Base-by-base conservation (phyloP, 1,284 basidiomycete genomes). In the Trametes versicolor region DNA sequence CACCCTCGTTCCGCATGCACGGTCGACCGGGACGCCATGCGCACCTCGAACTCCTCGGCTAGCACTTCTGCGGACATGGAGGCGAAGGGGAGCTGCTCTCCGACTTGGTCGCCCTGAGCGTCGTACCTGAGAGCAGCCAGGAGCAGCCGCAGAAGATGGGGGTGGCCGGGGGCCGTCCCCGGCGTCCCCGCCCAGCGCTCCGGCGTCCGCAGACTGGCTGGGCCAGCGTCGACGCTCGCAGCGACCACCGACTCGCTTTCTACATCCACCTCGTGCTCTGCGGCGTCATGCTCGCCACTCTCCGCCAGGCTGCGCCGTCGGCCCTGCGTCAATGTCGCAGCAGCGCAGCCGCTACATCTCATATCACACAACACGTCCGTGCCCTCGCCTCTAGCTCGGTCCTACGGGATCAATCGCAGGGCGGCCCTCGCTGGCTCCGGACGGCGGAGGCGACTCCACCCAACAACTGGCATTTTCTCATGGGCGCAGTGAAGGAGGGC, bases 41-140 rank as follows among this genome's bases (percentile, higher is more conserved):
- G 63, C 72, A 96, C 96, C 87, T 98, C 96, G 71, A 96, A 89
- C 79, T 98, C 96, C 80, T 97, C 96, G 59, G 85, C 78, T 54
- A 93, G 79, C 41, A 84, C 81, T 70, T 91, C 86, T 57, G 84
- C 82, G 64, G 85, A 83, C 88, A 91, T 91, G 63, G 68, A 64
- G 65, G 53, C 15, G 41, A 52, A 63, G 55, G 62, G 60, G 58
- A 55, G 51, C 45, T 54, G 59, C 52, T 57, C 19, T 57, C 61
- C 48, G 60, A 23, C 36, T 13, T 43, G 37, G 27, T 36, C 48
- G 23, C 32, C 7, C 50, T 37, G 45, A n/a, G 52, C 57, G 51
- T 55, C 53, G 52, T 58, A 64, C 36, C 53, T 34, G 10, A 21
- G 41, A 12, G 41, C 36, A 39, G 25, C 29, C 45, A 10, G 17